Base-by-base conservation (phyloP, 1,284 basidiomycete genomes). In the Phylloporus sp. region DNA sequence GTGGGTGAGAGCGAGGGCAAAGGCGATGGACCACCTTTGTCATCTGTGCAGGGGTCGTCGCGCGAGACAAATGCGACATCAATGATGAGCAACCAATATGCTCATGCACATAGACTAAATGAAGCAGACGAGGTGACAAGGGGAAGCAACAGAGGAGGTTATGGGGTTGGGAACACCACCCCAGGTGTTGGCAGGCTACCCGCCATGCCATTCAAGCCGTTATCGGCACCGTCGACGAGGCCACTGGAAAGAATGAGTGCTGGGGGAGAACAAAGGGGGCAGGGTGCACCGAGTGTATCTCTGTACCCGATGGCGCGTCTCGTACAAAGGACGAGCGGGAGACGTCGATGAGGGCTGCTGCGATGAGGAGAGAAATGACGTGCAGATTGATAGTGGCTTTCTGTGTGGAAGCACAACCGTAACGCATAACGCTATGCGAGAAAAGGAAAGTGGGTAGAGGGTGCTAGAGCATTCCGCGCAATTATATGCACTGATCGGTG, bases 271-370 rank as follows among this genome's bases (percentile, higher is more conserved):
- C n/a, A 29, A 11, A 58, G 17, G 7, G 32, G 7, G 41, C 41
- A 7, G 1, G 45, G 63, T 72, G 62, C 4, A 70, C 76, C 70
- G 64, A 77, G 64, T 29, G 71, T 47, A 25, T 58, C 60, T 70
- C 77, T 74, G 56, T 78, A 78, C 68, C 73, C 80, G 63, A 78
- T 71, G 15, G 84, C 83, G 32, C 83, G 81, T 58, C 85, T 80
- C 19, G 82, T 79, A 80, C 62, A 17, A 74, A 55, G 23, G 81
- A 81, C 2, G 82, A 80, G 71, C 83, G 83, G 60, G 76, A 72
- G 4, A 82, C 82, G 55, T 78, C 70, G 62, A 76, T 77, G 43
- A 74, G 56, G 55, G 75, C 23, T n/a, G 37, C 45, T 49, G 74
- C 66, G 63, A 83, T 66, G 19, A 82, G 60, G 53, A 80, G 62